Evolutionary conservation across 2,329 filamentous ascomycete genomes (phyloP).

Genomic region (Ophiostoma populinum): DNA sequence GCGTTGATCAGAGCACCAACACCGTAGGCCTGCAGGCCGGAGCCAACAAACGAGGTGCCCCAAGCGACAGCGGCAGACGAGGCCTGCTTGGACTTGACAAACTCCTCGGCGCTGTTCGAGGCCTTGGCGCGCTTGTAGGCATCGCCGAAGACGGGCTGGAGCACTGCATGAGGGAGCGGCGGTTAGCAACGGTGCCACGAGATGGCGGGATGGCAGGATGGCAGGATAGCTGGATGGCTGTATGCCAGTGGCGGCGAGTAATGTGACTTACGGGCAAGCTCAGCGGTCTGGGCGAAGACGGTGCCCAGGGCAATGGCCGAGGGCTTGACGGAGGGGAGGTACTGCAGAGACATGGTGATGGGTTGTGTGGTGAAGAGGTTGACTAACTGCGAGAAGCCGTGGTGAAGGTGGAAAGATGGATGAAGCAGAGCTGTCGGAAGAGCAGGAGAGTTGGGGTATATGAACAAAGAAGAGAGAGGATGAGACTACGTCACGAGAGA

Average conservation of each 20-base stretch:
- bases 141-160: conserved; percentile 80
- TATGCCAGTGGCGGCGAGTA: no score
- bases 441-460: neutral
- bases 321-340: conserved; percentile 71
- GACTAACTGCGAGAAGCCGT: neutral
- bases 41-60: conserved; percentile 80
- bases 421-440: neutral
- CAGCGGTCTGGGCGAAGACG: conserved; percentile 84
- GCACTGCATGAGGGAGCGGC: conserved; percentile 28
- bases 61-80: conserved; percentile 73
- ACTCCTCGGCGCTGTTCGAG: conserved; percentile 92
- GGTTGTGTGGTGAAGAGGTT: neutral
- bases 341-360: conserved; percentile 40
- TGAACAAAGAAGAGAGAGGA: neutral
- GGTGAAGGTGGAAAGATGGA: neutral
- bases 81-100: conserved; percentile 84
- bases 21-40: conserved; percentile 75
- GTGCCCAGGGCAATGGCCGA: conserved; percentile 94
- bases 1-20: conserved; percentile 85
- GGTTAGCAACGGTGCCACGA: no score
- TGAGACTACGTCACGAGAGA: conserved; percentile 2
- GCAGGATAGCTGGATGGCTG: no score
- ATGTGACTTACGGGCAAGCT: conserved; percentile 41
- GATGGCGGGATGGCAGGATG: no score
- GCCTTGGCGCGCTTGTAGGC: conserved; percentile 85